Percentiles rank a stretch among this genome's conserved stretches.
phyloP scores from a whole-genome alignment of 768 basidiomycete species.

The Lentinus brumalis region DNA sequence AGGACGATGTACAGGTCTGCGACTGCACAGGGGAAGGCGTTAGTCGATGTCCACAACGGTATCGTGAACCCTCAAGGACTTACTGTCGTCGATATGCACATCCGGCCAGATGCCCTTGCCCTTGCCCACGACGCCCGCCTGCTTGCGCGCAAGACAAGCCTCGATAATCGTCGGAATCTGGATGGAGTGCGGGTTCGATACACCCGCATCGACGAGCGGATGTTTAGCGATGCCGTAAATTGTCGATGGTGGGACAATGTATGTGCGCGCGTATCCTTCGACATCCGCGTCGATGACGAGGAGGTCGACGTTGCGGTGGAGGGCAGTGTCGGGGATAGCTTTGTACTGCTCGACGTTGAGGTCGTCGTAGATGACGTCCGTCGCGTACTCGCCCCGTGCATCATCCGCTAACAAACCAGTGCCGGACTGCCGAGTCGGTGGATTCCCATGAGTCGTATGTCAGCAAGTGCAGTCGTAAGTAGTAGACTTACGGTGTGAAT shows the following conservation, averaged over 20 bases:
- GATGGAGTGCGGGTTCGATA: constrained; percentile 51
- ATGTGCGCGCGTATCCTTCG: constrained; percentile 51
- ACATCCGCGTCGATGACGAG: constrained; percentile 47
- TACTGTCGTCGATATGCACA: constrained; percentile 58
- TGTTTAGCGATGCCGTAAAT: constrained; percentile 64
- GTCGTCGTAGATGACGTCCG: constrained; percentile 49
- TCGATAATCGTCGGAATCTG: constrained; percentile 52
- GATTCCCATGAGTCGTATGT: not conserved
- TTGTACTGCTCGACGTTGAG: constrained; percentile 47
- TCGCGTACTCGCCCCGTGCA: constrained; percentile 41
- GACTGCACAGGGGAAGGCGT: constrained; percentile 31
- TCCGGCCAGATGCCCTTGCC: constrained; percentile 63
- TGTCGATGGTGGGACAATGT: constrained; percentile 52
- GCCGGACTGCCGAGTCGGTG: too few relatives aligned
- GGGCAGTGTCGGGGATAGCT: constrained; percentile 42
- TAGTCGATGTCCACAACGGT: not conserved
- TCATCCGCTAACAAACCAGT: constrained; percentile 45
- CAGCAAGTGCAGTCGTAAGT: not conserved
- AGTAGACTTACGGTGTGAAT: constrained; percentile 57
- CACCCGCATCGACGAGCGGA: constrained; percentile 49
- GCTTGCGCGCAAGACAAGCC: constrained; percentile 45
- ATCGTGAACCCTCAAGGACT: constrained; percentile 4
- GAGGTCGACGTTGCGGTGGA: constrained; percentile 52
- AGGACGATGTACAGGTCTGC: constrained; percentile 46
- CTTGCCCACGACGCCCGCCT: constrained; percentile 53